Evolutionary conservation across 805 yeast species (phyloP).

Genomic region (Barnettozyma californica): DNA sequence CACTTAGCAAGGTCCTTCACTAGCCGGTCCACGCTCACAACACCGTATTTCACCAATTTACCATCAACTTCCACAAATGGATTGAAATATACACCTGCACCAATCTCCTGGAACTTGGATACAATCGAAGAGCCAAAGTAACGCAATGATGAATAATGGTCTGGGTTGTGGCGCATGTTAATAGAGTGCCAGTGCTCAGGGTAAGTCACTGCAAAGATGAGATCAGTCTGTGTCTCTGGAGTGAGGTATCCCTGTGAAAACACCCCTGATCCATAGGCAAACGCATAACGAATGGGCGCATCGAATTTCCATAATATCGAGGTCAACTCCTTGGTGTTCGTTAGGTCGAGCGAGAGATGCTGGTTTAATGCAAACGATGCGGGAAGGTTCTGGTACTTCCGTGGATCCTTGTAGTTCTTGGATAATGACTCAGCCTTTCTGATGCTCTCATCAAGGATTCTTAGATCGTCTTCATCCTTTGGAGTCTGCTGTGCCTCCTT

Average conservation of each 20-base stretch:
- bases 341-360: conserved; percentile 39
- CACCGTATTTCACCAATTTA: conserved; percentile 75
- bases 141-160: conserved; percentile 72
- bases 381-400: conserved; percentile 35
- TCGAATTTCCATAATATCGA: conserved; percentile 51
- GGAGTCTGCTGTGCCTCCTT: neutral
- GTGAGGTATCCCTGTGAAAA: conserved; percentile 61
- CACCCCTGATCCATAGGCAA: conserved; percentile 95
- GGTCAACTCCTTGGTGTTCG: conserved; percentile 37
- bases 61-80: conserved; percentile 72
- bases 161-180: conserved; percentile 61
- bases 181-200: conserved; percentile 71
- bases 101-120: conserved; percentile 55
- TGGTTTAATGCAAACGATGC: conserved; percentile 58
- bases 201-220: conserved; percentile 76
- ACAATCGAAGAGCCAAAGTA: conserved; percentile 55
- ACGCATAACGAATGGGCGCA: conserved; percentile 72
- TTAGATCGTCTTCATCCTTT: conserved; percentile 14
- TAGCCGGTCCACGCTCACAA: conserved; percentile 58
- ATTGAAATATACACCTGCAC: conserved; percentile 92
- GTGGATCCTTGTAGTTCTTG: conserved; percentile 14
- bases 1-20: conserved; percentile 74
- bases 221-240: conserved; percentile 69
- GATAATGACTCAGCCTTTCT: conserved; percentile 23
- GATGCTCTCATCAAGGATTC: conserved; percentile 21